Base-by-base conservation (phyloP, 2,329 filamentous ascomycete species). In the Aureobasidium sp. region DNA sequence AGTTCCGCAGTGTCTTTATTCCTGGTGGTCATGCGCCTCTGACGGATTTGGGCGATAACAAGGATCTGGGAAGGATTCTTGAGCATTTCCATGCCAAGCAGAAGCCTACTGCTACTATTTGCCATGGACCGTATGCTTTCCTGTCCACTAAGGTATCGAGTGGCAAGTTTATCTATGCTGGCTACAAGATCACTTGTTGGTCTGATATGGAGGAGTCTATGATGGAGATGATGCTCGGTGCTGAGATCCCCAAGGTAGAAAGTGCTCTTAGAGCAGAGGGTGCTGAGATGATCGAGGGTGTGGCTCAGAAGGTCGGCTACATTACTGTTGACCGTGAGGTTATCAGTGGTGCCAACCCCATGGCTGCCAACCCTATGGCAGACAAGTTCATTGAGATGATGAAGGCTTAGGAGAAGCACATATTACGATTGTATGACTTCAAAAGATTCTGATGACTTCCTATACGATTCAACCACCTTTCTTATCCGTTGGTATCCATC, bases 11-110 rank as follows among this genome's bases (percentile, higher is more conserved):
- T 1, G 71, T 84, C 0, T 82, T 84, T 60, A 79, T 84, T 20
- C 82, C 82, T 0, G 81, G 81, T 1, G 81, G 81, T 1, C 81
- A 84, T 65, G 81, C 81, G 16, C 81, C 82, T 5, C 69, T 84
- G 43, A 66, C 70, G 2, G 81, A 84, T 69, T 69, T 84, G 0
- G 81, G 81, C 0, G 76, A 75, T 20, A 75, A 84, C 64, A 64
- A 73, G 4, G 80, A 84, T 3, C 72, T 84, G 9, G 82, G 81
- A 0, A 75, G 81, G 5, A 80, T 83, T 4, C 59, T 84, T 59
- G 69, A 67, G 2, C 78, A 80, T 36, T 84, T 84, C 68, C 79
- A 83, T 62, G 53, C 55, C 2, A 68, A 76, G 66, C 70, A 74
- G 5, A 83, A 83, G 67, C 81, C 82, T 0, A 83, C 82, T 0